Conservation (phyloP, 1,284 basidiomycete genomes). For the Puccinia coronata region DNA sequence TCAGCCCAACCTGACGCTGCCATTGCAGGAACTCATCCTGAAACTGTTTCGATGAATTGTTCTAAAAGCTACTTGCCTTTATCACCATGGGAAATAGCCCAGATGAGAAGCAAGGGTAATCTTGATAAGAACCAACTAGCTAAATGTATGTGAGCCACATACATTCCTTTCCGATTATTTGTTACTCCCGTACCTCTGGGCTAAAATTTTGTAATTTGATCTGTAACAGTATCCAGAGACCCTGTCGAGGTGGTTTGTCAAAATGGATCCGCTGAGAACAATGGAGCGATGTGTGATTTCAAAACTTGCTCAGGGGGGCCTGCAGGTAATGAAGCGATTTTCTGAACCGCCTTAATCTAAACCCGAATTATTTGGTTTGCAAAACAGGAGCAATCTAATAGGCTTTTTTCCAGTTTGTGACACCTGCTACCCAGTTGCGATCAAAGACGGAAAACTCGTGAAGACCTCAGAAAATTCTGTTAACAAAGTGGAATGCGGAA, state of each 20-base stretch:
- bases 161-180: neutral
- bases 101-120: constrained; percentile 6
- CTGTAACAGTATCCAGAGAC: neutral
- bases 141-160: neutral
- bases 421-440: constrained; percentile 6
- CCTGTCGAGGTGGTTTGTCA: neutral
- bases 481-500: constrained; percentile 1
- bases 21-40: neutral
- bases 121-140: neutral
- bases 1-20: neutral
- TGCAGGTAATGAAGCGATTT: neutral
- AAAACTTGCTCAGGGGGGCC: neutral
- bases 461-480: neutral
- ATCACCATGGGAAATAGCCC: neutral
- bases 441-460: constrained; percentile 1
- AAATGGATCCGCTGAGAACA: neutral
- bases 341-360: neutral
- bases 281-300: neutral
- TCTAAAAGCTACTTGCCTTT: neutral
- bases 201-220: neutral
- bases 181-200: neutral
- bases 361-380: neutral
- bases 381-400: neutral
- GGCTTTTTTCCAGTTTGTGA: neutral
- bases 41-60: neutral